Conservation (phyloP, 2,329 filamentous ascomycete genomes). For the Delphinella strobiligena region DNA sequence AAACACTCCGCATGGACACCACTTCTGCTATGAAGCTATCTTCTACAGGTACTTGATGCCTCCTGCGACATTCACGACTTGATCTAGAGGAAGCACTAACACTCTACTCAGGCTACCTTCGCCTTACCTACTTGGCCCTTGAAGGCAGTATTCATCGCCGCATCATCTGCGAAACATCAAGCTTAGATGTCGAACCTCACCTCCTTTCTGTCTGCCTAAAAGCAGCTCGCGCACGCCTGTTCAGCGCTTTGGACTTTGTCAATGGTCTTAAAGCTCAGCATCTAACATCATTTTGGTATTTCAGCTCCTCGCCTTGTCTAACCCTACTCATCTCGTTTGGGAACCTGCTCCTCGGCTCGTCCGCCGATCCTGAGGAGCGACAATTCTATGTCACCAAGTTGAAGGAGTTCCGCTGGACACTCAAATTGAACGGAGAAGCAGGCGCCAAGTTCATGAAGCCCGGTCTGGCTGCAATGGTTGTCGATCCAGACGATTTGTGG, state of each 20-base stretch:
- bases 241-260: conserved; percentile 34
- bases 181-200: conserved; percentile 14
- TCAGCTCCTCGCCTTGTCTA: conserved; percentile 30
- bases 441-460: conserved; percentile 32
- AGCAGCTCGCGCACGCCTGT: conserved; percentile 31
- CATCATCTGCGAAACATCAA: conserved; percentile 21
- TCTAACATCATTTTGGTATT: conserved; percentile 37
- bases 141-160: conserved; percentile 35
- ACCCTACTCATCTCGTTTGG: conserved; percentile 31
- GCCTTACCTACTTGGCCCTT: conserved; percentile 33
- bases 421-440: conserved; percentile 29
- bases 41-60: conserved; percentile 18
- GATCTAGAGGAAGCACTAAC: conserved; percentile 2
- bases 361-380: conserved; percentile 21
- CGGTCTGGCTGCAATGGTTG: conserved; percentile 15
- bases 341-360: conserved; percentile 26
- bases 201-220: conserved; percentile 27
- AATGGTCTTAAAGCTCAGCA: conserved; percentile 32
- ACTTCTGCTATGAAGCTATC: conserved; percentile 18
- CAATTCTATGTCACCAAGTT: conserved; percentile 24
- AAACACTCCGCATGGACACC: conserved; percentile 16
- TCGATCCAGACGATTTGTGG: conserved; percentile 4
- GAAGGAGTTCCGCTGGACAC: conserved; percentile 29
- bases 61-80: not conserved
- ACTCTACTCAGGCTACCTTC: conserved; percentile 29